Base-by-base conservation (phyloP, 2,329 filamentous ascomycete species). In the Colletotrichum somersetense region DNA sequence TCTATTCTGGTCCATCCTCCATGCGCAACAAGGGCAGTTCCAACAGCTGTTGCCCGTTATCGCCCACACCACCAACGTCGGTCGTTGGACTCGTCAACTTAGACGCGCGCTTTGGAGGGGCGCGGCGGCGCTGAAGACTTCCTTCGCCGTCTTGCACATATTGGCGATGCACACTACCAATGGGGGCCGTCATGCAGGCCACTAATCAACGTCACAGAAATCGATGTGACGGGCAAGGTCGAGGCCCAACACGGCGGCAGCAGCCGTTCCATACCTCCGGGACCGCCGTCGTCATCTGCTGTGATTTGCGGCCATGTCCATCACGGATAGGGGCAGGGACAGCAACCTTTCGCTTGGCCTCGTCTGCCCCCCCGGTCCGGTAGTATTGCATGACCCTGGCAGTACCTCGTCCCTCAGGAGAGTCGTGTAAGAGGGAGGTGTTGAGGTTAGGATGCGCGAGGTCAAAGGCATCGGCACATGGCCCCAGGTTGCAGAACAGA, bases 81-180 rank as follows among this genome's bases (percentile, higher is more conserved):
- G 52, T 23, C 35, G 40, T 57, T 52, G 59, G 44, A 46, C 38
- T 56, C 26, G 58, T 53, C 66, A 61, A 70, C 62, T 71, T 73
- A 73, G 67, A 73, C 67, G 71, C 71, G 71, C 71, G 71, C 71
- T 53, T 66, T 73, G 62, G 50, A 55, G 26, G 67, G 56, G 55
- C 18, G n/a, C n/a, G 35, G 55, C 35, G n/a, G n/a, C 35, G 8
- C 62, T 62, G 40, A 73, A 71, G 62, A 58, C n/a, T 33, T 33
- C 50, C 26, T n/a, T 44, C 46, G 20, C 42, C 53, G 14, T 52
- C 53, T 35, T 53, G 12, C 12, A 20, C 52, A 35, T 23, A 55
- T 48, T 56, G 69, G 66, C 46, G 61, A 72, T 72, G 70, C 55
- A 56, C 59, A 61, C 59, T 59, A 55, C 55, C 48, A 52, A 40